Evolutionary conservation across 768 basidiomycete genomes (phyloP).

Genomic region (Trametes maxima): DNA sequence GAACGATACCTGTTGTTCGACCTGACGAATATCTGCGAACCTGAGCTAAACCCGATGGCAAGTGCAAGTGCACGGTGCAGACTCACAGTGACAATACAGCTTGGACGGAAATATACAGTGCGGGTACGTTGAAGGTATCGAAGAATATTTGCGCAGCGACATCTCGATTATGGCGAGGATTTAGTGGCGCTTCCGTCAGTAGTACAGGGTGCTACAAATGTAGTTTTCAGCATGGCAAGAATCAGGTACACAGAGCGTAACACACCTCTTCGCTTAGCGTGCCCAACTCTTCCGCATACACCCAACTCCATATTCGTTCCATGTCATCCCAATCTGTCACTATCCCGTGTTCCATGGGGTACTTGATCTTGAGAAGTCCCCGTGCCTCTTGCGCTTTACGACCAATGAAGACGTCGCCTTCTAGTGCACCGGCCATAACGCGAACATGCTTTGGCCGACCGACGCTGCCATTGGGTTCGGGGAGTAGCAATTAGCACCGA

Average conservation of each 20-base stretch:
- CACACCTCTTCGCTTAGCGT: slow-evolving; percentile 91
- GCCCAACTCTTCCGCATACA: slow-evolving; percentile 93
- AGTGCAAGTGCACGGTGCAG: not conserved
- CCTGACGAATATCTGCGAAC: slow-evolving; percentile 89
- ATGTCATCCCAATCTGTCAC: slow-evolving; percentile 99
- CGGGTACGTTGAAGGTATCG: slow-evolving; percentile 99
- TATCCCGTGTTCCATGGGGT: slow-evolving; percentile 99
- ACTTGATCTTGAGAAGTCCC: slow-evolving; percentile 95
- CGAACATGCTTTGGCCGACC: slow-evolving; percentile 97
- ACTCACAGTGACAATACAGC: slow-evolving; percentile 93
- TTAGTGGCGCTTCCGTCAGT: slow-evolving; percentile 95
- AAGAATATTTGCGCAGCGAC: slow-evolving; percentile 98
- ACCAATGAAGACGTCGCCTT: slow-evolving; percentile 97
- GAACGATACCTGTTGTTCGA: slow-evolving; percentile 97
- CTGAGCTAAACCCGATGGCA: not conserved
- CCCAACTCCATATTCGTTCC: slow-evolving; percentile 99
- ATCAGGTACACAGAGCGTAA: slow-evolving; percentile 37
- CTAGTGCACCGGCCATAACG: slow-evolving; percentile 96
- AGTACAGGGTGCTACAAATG: slow-evolving; percentile 87
- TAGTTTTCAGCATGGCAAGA: not conserved
- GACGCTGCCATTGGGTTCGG: slow-evolving; percentile 53
- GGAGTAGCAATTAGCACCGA: slow-evolving; percentile 12
- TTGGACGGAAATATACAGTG: slow-evolving; percentile 94
- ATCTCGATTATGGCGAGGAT: slow-evolving; percentile 95
- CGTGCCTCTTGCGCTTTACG: slow-evolving; percentile 93